Conservation (phyloP, 768 basidiomycete species). For the Favolaschia claudopus region DNA sequence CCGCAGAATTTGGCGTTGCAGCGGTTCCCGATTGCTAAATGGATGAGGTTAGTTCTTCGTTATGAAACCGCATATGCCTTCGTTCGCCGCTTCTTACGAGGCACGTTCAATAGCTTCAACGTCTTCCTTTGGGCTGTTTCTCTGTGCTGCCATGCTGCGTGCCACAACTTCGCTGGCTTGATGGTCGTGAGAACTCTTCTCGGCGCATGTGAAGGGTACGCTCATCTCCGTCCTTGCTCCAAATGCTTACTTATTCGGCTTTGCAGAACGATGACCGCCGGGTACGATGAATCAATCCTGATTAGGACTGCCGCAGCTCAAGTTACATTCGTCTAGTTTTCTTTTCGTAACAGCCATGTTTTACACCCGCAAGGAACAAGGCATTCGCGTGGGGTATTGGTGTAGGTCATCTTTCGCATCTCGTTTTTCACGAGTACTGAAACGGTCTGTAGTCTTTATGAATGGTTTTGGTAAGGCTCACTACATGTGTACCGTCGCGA, state of each 20-base stretch:
- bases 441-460: conserved; percentile 64
- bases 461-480: conserved; percentile 65
- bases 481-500: neutral
- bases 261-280: conserved; percentile 71
- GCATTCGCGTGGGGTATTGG: conserved; percentile 77
- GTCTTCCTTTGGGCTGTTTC: conserved; percentile 78
- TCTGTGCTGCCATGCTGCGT: conserved; percentile 66
- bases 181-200: conserved; percentile 76
- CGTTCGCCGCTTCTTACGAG: neutral
- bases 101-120: conserved; percentile 57
- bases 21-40: conserved; percentile 78
- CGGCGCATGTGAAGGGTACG: conserved; percentile 69
- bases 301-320: neutral
- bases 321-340: conserved; percentile 47
- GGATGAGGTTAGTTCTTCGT: conserved; percentile 68
- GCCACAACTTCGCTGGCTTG: conserved; percentile 71
- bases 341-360: conserved; percentile 86
- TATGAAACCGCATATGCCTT: neutral
- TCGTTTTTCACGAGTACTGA: neutral
- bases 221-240: neutral
- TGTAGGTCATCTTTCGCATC: conserved; percentile 52
- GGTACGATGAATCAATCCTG: neutral
- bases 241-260: neutral
- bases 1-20: conserved; percentile 82
- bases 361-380: conserved; percentile 79